Conservation (phyloP, 371 early-diverging fungal genomes). For the Gilbertella persicaria region DNA sequence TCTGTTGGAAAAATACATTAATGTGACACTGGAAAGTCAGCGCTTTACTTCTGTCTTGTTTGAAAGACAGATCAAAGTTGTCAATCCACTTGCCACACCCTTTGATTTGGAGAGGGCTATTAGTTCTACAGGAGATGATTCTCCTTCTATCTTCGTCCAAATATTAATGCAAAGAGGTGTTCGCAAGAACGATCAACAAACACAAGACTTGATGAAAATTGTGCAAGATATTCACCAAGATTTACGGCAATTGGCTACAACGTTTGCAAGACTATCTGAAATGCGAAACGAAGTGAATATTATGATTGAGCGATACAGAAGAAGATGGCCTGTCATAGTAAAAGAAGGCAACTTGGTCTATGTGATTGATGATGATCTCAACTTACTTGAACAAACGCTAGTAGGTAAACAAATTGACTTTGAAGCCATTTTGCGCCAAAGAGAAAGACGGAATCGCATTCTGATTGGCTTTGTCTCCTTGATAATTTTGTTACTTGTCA, state of each 20-base stretch:
- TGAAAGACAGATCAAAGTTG: conserved; percentile 12
- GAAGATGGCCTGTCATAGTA: conserved; percentile 21
- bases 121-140: conserved; percentile 10
- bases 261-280: conserved; percentile 8
- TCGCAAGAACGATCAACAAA: conserved; percentile 7
- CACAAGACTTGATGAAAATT: conserved; percentile 9
- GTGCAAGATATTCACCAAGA: conserved; percentile 22
- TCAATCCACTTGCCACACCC: conserved; percentile 17
- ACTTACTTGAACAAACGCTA: conserved; percentile 8
- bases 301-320: conserved; percentile 17
- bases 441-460: conserved; percentile 12
- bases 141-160: conserved; percentile 22
- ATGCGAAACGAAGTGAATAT: conserved; percentile 13
- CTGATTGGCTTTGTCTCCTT: background rate
- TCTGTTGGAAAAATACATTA: conserved; percentile 19
- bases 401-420: conserved; percentile 11
- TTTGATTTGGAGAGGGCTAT: conserved; percentile 25
- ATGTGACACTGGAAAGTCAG: conserved; percentile 14
- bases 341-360: conserved; percentile 14
- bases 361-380: conserved; percentile 21
- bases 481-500: background rate
- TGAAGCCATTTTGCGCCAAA: conserved; percentile 5
- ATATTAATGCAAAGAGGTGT: conserved; percentile 20
- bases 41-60: conserved; percentile 16
- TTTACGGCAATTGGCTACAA: background rate